These are phyloP conservation scores for Boletus mariae DNA, from an alignment of 1,284 basidiomycete genomes.

Conservation along the genomic window DNA sequence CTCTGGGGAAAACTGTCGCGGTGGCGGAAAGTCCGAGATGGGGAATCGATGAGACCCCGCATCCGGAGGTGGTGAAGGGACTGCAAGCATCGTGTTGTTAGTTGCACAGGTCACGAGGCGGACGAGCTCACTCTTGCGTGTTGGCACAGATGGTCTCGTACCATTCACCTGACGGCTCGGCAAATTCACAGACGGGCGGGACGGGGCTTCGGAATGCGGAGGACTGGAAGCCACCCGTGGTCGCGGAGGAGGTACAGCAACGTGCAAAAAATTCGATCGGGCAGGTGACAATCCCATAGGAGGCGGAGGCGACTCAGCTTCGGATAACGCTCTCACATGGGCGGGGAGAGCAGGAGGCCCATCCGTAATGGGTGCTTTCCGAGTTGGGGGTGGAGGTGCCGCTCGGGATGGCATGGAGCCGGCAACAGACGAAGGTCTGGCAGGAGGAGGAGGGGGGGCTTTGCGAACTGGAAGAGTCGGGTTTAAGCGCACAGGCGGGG, in stretches of 20 bases:
- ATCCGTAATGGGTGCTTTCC: conserved; percentile 25
- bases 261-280: conserved; percentile 18
- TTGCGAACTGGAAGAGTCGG: conserved; percentile 25
- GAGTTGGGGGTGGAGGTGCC: conserved; percentile 30
- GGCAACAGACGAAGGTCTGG: conserved; percentile 31
- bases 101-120: neutral
- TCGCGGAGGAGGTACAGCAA: conserved; percentile 19
- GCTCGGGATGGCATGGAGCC: conserved; percentile 23
- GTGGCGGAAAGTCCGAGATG: conserved; percentile 68
- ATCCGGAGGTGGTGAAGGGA: conserved; percentile 71
- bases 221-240: conserved; percentile 24
- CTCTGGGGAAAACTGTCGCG: conserved; percentile 54
- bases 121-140: conserved; percentile 51
- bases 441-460: conserved; percentile 32
- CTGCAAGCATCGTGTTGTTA: conserved; percentile 36
- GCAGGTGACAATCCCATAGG: conserved; percentile 36
- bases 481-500: conserved; percentile 23
- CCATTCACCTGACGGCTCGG: conserved; percentile 27
- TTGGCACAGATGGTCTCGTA: conserved; percentile 23
- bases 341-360: conserved; percentile 39
- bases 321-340: conserved; percentile 36
- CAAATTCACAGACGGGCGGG: conserved; percentile 4
- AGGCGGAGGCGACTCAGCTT: conserved; percentile 34
- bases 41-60: conserved; percentile 69
- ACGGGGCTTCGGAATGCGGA: conserved; percentile 17